These are phyloP conservation scores for Trichoderma breve DNA, from an alignment of 2,329 filamentous ascomycete genomes.

Conservation along the genomic window DNA sequence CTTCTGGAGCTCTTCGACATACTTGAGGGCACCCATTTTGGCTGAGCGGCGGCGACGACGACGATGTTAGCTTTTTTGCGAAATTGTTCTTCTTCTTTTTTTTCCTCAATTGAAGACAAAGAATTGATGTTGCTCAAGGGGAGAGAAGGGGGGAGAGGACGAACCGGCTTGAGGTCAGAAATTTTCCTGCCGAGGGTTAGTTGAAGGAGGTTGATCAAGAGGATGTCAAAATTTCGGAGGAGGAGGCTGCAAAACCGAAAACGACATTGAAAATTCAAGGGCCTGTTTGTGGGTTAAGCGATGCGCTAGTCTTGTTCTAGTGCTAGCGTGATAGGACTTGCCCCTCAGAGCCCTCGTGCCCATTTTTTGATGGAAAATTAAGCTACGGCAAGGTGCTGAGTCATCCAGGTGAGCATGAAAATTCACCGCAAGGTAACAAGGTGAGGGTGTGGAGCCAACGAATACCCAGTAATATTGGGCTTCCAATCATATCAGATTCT, in stretches of 20 bases:
- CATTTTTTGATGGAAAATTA: neutral
- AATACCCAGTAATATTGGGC: neutral
- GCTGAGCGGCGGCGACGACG: conserved; percentile 36
- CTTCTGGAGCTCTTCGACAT: conserved; percentile 99
- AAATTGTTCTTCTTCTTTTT: neutral
- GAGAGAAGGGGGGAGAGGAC: conserved; percentile 23
- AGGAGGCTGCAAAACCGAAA: conserved; percentile 26
- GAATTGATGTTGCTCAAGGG: neutral
- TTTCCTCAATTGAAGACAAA: neutral
- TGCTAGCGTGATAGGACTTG: conserved; percentile 31
- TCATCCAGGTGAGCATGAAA: conserved; percentile 24
- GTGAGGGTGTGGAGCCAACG: neutral
- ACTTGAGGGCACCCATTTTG: conserved; percentile 99
- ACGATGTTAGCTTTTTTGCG: conserved; percentile 10
- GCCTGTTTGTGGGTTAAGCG: conserved; percentile 41
- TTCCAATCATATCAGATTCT: neutral
- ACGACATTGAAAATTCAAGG: conserved; percentile 38
- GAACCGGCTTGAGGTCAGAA: conserved; percentile 38
- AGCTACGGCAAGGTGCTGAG: conserved; percentile 24
- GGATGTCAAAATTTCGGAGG: conserved; percentile 32
- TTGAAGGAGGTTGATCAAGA: conserved; percentile 29
- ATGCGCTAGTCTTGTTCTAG: conserved; percentile 30
- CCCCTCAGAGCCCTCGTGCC: conserved; percentile 34
- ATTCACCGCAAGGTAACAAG: neutral
- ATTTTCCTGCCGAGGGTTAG: conserved; percentile 39